Percentiles rank a stretch among this genome's conserved stretches.
phyloP scores from a whole-genome alignment of 805 yeast genomes.

The Pichia pseudocactophila region DNA sequence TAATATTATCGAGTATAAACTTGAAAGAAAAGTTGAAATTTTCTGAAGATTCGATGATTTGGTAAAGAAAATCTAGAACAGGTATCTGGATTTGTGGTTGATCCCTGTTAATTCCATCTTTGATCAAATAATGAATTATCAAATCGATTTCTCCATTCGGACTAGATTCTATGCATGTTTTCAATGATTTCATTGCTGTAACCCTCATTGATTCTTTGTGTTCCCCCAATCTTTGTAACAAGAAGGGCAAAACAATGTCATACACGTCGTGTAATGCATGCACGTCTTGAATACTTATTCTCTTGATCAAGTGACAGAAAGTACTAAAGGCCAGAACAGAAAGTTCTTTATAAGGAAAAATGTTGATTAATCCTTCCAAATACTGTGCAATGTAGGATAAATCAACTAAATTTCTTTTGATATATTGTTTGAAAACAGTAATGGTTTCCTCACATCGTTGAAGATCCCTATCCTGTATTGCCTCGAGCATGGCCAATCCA shows the following conservation, averaged over 20 bases:
- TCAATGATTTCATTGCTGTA: slow-evolving; percentile 44
- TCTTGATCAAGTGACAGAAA: slow-evolving; percentile 46
- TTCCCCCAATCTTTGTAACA: slow-evolving; percentile 40
- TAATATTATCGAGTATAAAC: slow-evolving; percentile 20
- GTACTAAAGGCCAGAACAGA: slow-evolving; percentile 42
- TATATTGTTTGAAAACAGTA: slow-evolving; percentile 38
- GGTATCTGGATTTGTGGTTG: slow-evolving; percentile 35
- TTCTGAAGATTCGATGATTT: slow-evolving; percentile 30
- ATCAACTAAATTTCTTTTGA: slow-evolving; percentile 47
- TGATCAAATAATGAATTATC: slow-evolving; percentile 32
- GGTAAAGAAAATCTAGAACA: slow-evolving; percentile 36
- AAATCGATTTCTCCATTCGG: slow-evolving; percentile 22
- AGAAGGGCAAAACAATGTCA: slow-evolving; percentile 40
- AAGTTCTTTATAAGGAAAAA: slow-evolving; percentile 31
- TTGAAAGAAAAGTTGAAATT: slow-evolving; percentile 27
- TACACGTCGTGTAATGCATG: slow-evolving; percentile 34
- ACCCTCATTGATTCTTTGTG: slow-evolving; percentile 28
- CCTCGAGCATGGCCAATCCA: slow-evolving; percentile 20
- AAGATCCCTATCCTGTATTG: slow-evolving; percentile 18
- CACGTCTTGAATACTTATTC: slow-evolving; percentile 50
- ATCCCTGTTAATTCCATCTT: slow-evolving; percentile 37
- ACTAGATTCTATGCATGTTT: slow-evolving; percentile 46
- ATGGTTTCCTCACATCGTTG: slow-evolving; percentile 19
- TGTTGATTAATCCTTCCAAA: slow-evolving; percentile 40
- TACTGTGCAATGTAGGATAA: slow-evolving; percentile 40